Evolutionary conservation across 495 filamentous ascomycete genomes (phyloP).

Genomic region (Rostrohypoxylon terebratum): DNA sequence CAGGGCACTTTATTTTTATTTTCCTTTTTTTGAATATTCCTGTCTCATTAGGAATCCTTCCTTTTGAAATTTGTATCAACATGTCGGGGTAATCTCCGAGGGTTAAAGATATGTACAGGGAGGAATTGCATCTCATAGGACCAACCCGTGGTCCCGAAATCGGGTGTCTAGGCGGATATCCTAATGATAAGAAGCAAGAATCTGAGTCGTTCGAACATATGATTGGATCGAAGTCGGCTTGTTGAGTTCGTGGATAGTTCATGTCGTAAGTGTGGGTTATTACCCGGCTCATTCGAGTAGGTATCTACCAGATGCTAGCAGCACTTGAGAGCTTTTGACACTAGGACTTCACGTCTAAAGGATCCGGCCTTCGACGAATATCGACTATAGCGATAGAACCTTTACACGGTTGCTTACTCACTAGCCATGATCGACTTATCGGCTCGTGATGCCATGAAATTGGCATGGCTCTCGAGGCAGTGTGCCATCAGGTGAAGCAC

Average conservation of each 20-base stretch:
- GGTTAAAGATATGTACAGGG: slow-evolving; percentile 16
- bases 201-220: neutral
- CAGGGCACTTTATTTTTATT: slow-evolving; percentile 17
- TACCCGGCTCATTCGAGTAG: neutral
- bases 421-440: slow-evolving; percentile 68
- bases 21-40: slow-evolving; percentile 6
- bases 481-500: slow-evolving; percentile 90
- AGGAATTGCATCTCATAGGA: neutral
- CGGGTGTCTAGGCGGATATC: neutral
- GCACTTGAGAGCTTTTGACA: neutral
- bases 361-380: slow-evolving; percentile 25
- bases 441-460: slow-evolving; percentile 76
- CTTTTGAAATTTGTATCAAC: slow-evolving; percentile 1
- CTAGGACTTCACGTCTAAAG: neutral
- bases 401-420: slow-evolving; percentile 32
- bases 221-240: neutral
- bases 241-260: neutral
- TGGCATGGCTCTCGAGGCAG: slow-evolving; percentile 86
- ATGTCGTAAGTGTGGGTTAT: neutral
- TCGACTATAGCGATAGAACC: slow-evolving; percentile 7
- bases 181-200: neutral
- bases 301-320: neutral
- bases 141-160: neutral
- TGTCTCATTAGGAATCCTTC: neutral
- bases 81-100: neutral